Conservation (phyloP, 192 early-diverging fungal genomes). For the Allomyces macrogynus region DNA sequence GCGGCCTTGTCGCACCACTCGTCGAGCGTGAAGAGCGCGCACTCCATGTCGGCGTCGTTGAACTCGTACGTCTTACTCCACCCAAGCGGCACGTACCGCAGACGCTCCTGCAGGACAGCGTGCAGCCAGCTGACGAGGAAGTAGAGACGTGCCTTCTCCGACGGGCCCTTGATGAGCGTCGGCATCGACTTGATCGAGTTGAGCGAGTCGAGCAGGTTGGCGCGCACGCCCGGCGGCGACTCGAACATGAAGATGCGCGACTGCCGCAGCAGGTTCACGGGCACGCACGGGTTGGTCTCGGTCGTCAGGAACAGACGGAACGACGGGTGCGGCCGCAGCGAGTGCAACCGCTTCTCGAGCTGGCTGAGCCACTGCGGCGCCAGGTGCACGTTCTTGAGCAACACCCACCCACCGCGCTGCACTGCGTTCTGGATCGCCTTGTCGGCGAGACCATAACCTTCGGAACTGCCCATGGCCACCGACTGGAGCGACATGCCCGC, state of each 20-base stretch:
- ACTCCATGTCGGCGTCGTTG: constrained; percentile 92
- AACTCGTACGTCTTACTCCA: constrained; percentile 98
- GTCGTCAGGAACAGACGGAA: constrained; percentile 96
- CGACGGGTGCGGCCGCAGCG: constrained; percentile 53
- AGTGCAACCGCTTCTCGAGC: constrained; percentile 85
- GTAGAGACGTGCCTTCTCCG: constrained; percentile 70
- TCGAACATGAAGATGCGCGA: constrained; percentile 89
- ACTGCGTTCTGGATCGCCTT: constrained; percentile 63
- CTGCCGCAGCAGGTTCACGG: constrained; percentile 70
- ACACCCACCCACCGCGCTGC: constrained; percentile 79
- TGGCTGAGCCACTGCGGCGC: constrained; percentile 80
- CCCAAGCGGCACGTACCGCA: constrained; percentile 89
- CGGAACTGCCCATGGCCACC: constrained; percentile 94
- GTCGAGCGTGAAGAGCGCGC: constrained; percentile 72
- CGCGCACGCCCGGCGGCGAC: constrained; percentile 86
- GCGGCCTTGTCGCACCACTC: constrained; percentile 71
- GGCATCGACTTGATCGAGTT: constrained; percentile 29
- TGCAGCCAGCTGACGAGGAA: constrained; percentile 96
- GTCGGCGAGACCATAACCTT: constrained; percentile 82
- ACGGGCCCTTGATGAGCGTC: constrained; percentile 41
- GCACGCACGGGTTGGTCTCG: constrained; percentile 93
- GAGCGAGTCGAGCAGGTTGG: constrained; percentile 71
- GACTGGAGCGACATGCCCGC: constrained; percentile 36
- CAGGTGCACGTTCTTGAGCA: constrained; percentile 98
- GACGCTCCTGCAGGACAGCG: constrained; percentile 79